A percentile compares a stretch with the other conserved stretches of the same genome.
These are phyloP conservation scores for Botrytis fabae DNA, from an alignment of 2,329 filamentous ascomycete species.

Conservation along the genomic window DNA sequence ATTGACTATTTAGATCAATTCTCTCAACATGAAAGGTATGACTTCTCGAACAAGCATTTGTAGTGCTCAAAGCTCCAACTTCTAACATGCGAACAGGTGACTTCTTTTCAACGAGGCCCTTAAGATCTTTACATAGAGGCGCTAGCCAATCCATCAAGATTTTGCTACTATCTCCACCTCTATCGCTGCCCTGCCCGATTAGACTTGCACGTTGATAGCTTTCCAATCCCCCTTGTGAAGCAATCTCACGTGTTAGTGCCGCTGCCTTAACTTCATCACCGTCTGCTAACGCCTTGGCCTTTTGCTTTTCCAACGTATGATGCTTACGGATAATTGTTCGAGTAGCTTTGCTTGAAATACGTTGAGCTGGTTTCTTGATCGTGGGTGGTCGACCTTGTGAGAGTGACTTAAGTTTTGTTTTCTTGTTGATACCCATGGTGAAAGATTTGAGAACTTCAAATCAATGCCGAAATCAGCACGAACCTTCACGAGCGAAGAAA, in stretches of 20 bases:
- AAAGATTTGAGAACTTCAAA: background rate
- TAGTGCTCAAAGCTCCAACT: slow-evolving; percentile 80
- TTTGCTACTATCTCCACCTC: slow-evolving; percentile 66
- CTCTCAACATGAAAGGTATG: slow-evolving; percentile 70
- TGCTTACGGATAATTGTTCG: slow-evolving; percentile 64
- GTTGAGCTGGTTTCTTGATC: slow-evolving; percentile 48
- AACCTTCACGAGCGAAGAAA: background rate
- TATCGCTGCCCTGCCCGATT: slow-evolving; percentile 64
- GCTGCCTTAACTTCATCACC: slow-evolving; percentile 53
- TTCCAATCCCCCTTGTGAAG: slow-evolving; percentile 59
- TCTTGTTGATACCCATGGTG: slow-evolving; percentile 48
- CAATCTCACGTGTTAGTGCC: slow-evolving; percentile 54
- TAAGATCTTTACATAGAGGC: slow-evolving; percentile 39
- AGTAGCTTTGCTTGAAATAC: slow-evolving; percentile 65
- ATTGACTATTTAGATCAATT: slow-evolving; percentile 90
- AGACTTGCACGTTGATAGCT: slow-evolving; percentile 67
- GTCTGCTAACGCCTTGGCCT: slow-evolving; percentile 54
- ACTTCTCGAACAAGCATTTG: slow-evolving; percentile 79
- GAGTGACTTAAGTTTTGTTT: slow-evolving; percentile 49
- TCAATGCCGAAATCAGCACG: background rate
- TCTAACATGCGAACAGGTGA: slow-evolving; percentile 70
- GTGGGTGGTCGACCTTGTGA: slow-evolving; percentile 56
- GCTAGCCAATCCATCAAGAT: slow-evolving; percentile 64
- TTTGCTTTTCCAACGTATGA: slow-evolving; percentile 64
- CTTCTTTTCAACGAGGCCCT: slow-evolving; percentile 30